Conservation (phyloP, 2,329 filamentous ascomycete species). For the Beauveria medogensis region DNA sequence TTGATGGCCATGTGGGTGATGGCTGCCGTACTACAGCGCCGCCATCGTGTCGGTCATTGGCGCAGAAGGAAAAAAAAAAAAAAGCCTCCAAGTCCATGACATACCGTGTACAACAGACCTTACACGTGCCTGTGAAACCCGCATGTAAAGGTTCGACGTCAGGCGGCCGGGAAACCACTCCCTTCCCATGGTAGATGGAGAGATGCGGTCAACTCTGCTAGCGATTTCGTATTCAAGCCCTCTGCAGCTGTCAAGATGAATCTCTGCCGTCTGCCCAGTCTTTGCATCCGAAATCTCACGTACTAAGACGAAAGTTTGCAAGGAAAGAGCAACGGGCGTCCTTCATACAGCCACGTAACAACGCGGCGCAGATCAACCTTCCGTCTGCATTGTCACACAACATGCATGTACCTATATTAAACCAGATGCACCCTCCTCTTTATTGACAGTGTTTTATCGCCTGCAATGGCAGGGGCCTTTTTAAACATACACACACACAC, state of each 20-base stretch:
- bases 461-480: not conserved
- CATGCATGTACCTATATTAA: not conserved
- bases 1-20: not conserved
- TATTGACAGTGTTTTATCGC: not conserved
- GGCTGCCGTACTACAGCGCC: not conserved
- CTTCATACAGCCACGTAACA: not conserved
- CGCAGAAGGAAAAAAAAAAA: not conserved
- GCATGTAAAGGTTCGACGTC: not conserved
- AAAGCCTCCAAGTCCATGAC: not conserved
- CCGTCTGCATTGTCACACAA: not conserved
- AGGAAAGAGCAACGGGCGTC: not conserved
- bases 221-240: not conserved
- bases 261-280: not conserved
- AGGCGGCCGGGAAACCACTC: not conserved
- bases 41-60: not conserved
- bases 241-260: not conserved
- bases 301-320: not conserved
- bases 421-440: not conserved
- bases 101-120: not conserved
- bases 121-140: not conserved
- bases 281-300: not conserved
- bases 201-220: not conserved
- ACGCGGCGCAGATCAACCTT: not conserved
- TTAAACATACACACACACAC: too few species aligned
- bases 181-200: not conserved